Evolutionary conservation across 78 protist genomes (phyloP).

Genomic region (Reticulomyxa filosa): DNA sequence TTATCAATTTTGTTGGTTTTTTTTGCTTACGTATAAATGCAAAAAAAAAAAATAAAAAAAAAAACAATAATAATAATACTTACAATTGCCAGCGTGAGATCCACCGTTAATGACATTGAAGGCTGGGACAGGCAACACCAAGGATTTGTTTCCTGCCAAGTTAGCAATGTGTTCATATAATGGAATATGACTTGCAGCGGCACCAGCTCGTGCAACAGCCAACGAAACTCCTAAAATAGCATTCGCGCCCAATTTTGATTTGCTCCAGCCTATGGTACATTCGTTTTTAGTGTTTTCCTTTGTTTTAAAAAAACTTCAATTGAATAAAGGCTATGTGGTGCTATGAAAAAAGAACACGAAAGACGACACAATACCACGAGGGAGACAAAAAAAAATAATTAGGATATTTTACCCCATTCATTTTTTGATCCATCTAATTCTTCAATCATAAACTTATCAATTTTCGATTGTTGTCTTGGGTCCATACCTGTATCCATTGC

Average conservation of each 20-base stretch:
- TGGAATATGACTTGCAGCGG: conserved; percentile 58
- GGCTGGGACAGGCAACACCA: conserved; percentile 75
- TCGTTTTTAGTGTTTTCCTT: conserved; percentile 46
- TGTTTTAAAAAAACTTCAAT: no score
- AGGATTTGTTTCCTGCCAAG: conserved; percentile 41
- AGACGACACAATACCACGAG: no score
- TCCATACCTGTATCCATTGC: no score
- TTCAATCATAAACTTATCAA: conserved; percentile 53
- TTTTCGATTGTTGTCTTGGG: conserved; percentile 49
- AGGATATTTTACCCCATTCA: no score
- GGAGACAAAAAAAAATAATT: no score
- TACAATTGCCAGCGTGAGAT: conserved; percentile 1
- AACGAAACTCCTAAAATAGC: conserved; percentile 91
- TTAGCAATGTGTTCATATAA: conserved; percentile 72
- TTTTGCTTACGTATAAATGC: conserved; percentile 14
- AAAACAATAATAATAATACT: background rate
- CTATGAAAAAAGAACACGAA: no score
- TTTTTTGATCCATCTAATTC: conserved; percentile 10
- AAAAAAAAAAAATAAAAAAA: background rate
- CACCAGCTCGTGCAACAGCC: conserved; percentile 90
- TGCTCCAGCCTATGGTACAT: conserved; percentile 28
- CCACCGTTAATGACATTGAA: conserved; percentile 99
- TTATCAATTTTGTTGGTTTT: conserved; percentile 73
- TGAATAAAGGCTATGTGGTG: no score
- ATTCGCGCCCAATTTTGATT: conserved; percentile 92